A percentile compares a stretch with the other conserved stretches of the same genome.
Conservation (phyloP, 176 grass and related monocot species). For the Carex littledalei region DNA sequence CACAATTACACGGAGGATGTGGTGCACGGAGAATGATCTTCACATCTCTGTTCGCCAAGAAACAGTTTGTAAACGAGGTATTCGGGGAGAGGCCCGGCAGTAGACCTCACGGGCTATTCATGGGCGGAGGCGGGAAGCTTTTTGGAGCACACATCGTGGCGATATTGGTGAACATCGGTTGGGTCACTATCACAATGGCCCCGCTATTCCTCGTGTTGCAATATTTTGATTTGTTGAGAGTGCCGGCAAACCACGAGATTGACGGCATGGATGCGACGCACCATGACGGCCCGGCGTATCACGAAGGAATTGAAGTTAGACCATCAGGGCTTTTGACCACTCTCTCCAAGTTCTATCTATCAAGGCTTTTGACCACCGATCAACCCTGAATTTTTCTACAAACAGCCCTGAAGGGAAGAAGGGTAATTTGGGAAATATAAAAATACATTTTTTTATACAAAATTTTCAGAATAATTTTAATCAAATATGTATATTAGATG, state of each 20-base stretch:
- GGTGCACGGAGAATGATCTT: constrained; percentile 39
- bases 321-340: too few relatives aligned
- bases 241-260: constrained; percentile 1
- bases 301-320: not conserved
- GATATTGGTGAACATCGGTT: constrained; percentile 29
- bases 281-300: constrained; percentile 12
- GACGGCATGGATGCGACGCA: constrained; percentile 11
- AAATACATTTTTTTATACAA: too few relatives aligned
- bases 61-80: constrained; percentile 38
- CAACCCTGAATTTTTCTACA: too few relatives aligned
- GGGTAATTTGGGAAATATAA: too few relatives aligned
- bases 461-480: too few relatives aligned
- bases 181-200: constrained; percentile 35
- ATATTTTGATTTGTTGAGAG: constrained; percentile 17
- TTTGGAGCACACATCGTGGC: constrained; percentile 26
- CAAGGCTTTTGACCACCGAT: too few relatives aligned
- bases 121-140: constrained; percentile 34
- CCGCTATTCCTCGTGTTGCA: constrained; percentile 26
- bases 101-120: constrained; percentile 35
- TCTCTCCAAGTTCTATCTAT: too few relatives aligned
- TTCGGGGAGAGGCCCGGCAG: constrained; percentile 9
- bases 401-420: too few relatives aligned
- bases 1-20: constrained; percentile 38
- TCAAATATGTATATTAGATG: too few relatives aligned
- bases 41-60: constrained; percentile 36